phyloP scores from a whole-genome alignment of 2,329 filamentous ascomycete genomes.

The Aspergillus sp. region DNA sequence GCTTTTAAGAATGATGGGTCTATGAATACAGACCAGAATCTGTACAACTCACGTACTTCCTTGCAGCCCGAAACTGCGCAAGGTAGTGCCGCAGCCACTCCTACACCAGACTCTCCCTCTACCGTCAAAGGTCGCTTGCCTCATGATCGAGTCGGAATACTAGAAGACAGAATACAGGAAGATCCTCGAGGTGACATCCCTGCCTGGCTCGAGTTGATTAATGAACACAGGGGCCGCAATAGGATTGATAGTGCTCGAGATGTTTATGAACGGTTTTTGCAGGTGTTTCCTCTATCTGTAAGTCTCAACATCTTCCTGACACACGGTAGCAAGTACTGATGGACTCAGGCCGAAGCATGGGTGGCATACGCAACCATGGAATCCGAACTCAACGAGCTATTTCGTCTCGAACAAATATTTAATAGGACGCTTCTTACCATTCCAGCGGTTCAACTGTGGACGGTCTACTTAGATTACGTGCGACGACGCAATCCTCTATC shows the following conservation, averaged over 20 bases:
- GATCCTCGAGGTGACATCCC: constrained; percentile 91
- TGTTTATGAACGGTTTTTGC: constrained; percentile 82
- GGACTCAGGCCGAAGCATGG: constrained; percentile 80
- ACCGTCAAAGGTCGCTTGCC: constrained; percentile 58
- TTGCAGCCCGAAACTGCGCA: constrained; percentile 30
- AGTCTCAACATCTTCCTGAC: constrained; percentile 45
- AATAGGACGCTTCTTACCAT: constrained; percentile 74
- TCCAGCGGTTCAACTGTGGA: constrained; percentile 85
- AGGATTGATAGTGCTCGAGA: constrained; percentile 77
- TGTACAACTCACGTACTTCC: constrained; percentile 37
- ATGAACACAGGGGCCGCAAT: constrained; percentile 77
- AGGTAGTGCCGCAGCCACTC: constrained; percentile 39
- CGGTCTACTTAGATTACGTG: constrained; percentile 91
- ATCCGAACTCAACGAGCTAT: constrained; percentile 78
- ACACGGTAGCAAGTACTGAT: constrained; percentile 32
- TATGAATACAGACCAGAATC: constrained; percentile 35
- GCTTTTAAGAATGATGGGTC: constrained; percentile 44
- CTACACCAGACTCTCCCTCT: constrained; percentile 46
- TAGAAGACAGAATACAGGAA: constrained; percentile 89
- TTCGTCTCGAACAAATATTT: constrained; percentile 79
- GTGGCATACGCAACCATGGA: constrained; percentile 87
- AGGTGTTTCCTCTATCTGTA: constrained; percentile 87
- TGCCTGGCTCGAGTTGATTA: constrained; percentile 85
- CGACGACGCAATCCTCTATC: constrained; percentile 85
- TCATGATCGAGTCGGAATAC: constrained; percentile 71